Percentiles rank a stretch among this genome's conserved stretches.
phyloP scores from a whole-genome alignment of 345 rosid species.

The Brassica rapa region DNA sequence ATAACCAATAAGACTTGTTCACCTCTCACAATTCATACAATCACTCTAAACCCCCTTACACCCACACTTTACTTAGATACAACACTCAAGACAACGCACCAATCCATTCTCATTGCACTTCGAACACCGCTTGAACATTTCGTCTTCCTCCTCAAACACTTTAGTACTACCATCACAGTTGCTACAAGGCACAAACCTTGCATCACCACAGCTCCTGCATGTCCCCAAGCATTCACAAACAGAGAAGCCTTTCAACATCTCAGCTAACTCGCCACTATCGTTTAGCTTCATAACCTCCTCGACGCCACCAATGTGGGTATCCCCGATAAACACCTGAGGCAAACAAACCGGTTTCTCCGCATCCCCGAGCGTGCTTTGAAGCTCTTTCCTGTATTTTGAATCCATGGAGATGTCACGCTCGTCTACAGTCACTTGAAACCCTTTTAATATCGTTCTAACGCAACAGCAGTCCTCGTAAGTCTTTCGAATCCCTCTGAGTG shows the following conservation, averaged over 20 bases:
- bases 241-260: slow-evolving; percentile 58
- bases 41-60: slow-evolving; percentile 5
- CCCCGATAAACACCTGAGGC: slow-evolving; percentile 74
- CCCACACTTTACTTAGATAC: slow-evolving; percentile 34
- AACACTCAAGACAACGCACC: slow-evolving; percentile 68
- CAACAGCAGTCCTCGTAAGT: slow-evolving; percentile 79
- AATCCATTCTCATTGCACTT: slow-evolving; percentile 90
- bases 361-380: slow-evolving; percentile 43
- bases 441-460: slow-evolving; percentile 67
- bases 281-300: slow-evolving; percentile 79
- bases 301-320: slow-evolving; percentile 61
- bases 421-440: slow-evolving; percentile 60
- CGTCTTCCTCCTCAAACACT: slow-evolving; percentile 55
- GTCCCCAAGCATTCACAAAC: slow-evolving; percentile 39
- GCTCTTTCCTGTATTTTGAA: slow-evolving; percentile 64
- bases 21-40: slow-evolving; percentile 20
- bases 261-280: slow-evolving; percentile 66
- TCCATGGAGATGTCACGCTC: slow-evolving; percentile 92
- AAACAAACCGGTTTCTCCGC: slow-evolving; percentile 45
- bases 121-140: slow-evolving; percentile 57
- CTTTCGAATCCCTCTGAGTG: slow-evolving; percentile 79
- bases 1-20: slow-evolving; percentile 2
- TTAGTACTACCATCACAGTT: slow-evolving; percentile 81
- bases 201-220: slow-evolving; percentile 75
- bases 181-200: slow-evolving; percentile 69